Conservation (phyloP, 192 early-diverging fungal species). For the Pilobolus umbonatus region DNA sequence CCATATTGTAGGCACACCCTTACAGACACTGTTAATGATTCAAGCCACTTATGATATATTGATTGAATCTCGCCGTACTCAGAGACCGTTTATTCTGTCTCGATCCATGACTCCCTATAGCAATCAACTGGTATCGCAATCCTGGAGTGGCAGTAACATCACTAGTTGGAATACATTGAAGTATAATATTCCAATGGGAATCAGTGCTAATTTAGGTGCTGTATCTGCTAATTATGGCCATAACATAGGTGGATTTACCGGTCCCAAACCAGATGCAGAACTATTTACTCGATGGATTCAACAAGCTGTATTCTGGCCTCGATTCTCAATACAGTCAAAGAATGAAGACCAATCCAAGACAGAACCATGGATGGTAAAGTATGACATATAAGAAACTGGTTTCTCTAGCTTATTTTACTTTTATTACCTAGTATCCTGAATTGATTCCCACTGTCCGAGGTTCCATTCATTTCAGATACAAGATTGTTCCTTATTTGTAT, state of each 20-base stretch:
- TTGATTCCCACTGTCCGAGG: slow-evolving; percentile 44
- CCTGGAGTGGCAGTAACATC: slow-evolving; percentile 58
- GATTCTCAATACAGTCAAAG: slow-evolving; percentile 62
- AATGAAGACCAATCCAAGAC: slow-evolving; percentile 52
- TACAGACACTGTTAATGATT: slow-evolving; percentile 56
- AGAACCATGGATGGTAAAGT: slow-evolving; percentile 56
- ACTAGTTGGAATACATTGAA: slow-evolving; percentile 57
- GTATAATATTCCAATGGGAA: slow-evolving; percentile 59
- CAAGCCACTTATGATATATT: slow-evolving; percentile 54
- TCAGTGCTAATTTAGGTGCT: slow-evolving; percentile 40
- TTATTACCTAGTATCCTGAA: slow-evolving; percentile 27
- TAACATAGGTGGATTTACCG: slow-evolving; percentile 59
- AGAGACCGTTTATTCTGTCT: slow-evolving; percentile 53
- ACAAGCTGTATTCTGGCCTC: slow-evolving; percentile 48
- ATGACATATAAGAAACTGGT: neutral
- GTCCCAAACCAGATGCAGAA: slow-evolving; percentile 47
- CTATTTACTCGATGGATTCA: slow-evolving; percentile 61
- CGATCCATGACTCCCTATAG: slow-evolving; percentile 42
- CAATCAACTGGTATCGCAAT: slow-evolving; percentile 44
- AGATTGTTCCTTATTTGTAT: slow-evolving; percentile 55
- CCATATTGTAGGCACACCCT: slow-evolving; percentile 36
- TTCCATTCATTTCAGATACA: slow-evolving; percentile 48
- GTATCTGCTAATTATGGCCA: slow-evolving; percentile 53
- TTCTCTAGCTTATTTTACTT: neutral
- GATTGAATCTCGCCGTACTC: slow-evolving; percentile 22